These are phyloP conservation scores for Neonectria neomacrospora DNA, from an alignment of 2,329 filamentous ascomycete species.

Conservation along the genomic window DNA sequence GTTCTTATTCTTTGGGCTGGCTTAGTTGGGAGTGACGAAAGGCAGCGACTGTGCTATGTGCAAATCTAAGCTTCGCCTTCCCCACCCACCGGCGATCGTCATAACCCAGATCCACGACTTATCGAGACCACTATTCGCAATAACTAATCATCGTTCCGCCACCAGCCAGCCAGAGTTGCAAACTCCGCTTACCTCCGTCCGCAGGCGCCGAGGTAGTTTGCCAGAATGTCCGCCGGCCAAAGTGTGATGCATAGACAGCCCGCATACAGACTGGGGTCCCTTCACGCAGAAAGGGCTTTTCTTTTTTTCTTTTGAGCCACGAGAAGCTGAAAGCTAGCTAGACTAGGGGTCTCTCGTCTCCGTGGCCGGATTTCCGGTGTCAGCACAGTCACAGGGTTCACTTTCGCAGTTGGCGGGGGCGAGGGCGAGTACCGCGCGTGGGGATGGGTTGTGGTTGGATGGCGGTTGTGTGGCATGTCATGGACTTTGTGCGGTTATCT, in stretches of 20 bases:
- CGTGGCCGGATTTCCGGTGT: conserved; percentile 6
- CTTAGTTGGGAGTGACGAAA: neutral
- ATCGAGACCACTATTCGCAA: neutral
- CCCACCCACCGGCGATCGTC: neutral
- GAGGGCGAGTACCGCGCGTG: conserved; percentile 3
- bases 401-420: neutral
- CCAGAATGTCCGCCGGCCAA: neutral
- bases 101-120: neutral
- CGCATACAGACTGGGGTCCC: neutral
- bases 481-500: conserved; percentile 1
- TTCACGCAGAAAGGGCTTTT: neutral
- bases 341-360: neutral
- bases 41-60: too few species aligned
- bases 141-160: neutral
- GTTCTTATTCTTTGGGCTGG: neutral
- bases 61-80: neutral
- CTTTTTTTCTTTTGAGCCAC: neutral
- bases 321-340: neutral
- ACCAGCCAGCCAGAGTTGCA: neutral
- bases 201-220: neutral
- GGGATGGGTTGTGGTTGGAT: neutral
- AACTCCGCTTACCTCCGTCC: conserved; percentile 4
- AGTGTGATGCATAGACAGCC: neutral
- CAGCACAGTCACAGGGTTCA: neutral
- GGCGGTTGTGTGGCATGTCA: neutral